These are phyloP conservation scores for Penicillium herquei DNA, from an alignment of 495 filamentous ascomycete genomes.

Conservation along the genomic window DNA sequence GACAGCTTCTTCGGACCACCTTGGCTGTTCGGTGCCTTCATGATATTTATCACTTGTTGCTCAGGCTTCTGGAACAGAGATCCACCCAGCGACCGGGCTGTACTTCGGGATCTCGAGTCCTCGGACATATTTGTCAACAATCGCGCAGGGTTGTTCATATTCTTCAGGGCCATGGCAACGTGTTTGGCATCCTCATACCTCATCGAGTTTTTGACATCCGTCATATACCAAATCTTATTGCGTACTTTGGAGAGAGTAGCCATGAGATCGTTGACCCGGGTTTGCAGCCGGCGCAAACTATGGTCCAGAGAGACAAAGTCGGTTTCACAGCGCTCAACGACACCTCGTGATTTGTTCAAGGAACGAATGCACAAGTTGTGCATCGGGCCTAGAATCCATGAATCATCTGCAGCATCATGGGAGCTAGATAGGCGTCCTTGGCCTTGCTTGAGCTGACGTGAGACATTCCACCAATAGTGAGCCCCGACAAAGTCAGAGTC, in stretches of 20 bases:
- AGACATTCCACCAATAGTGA: slow-evolving; percentile 51
- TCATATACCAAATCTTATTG: slow-evolving; percentile 99
- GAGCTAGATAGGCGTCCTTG: slow-evolving; percentile 22
- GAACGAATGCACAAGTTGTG: slow-evolving; percentile 34
- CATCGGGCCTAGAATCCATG: slow-evolving; percentile 46
- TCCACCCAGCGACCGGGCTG: slow-evolving; percentile 47
- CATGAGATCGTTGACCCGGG: slow-evolving; percentile 34
- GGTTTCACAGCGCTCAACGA: slow-evolving; percentile 43
- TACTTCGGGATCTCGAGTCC: slow-evolving; percentile 50
- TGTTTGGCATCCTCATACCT: slow-evolving; percentile 86
- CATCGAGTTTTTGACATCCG: slow-evolving; percentile 89
- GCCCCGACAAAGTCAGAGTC: slow-evolving; percentile 46
- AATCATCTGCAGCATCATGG: slow-evolving; percentile 27
- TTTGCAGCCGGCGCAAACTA: slow-evolving; percentile 37
- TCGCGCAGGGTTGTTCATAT: slow-evolving; percentile 63
- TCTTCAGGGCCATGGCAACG: slow-evolving; percentile 82
- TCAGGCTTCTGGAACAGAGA: slow-evolving; percentile 80
- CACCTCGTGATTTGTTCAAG: slow-evolving; percentile 33
- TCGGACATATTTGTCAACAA: slow-evolving; percentile 38
- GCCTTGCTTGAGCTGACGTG: slow-evolving; percentile 31
- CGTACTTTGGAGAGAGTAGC: slow-evolving; percentile 46
- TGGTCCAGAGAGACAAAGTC: slow-evolving; percentile 39
- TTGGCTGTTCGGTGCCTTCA: slow-evolving; percentile 79
- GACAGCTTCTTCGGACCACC: slow-evolving; percentile 91
- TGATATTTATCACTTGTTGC: slow-evolving; percentile 80